phyloP scores from a whole-genome alignment of 495 filamentous ascomycete species.

The Sabuloglossum arenarium region DNA sequence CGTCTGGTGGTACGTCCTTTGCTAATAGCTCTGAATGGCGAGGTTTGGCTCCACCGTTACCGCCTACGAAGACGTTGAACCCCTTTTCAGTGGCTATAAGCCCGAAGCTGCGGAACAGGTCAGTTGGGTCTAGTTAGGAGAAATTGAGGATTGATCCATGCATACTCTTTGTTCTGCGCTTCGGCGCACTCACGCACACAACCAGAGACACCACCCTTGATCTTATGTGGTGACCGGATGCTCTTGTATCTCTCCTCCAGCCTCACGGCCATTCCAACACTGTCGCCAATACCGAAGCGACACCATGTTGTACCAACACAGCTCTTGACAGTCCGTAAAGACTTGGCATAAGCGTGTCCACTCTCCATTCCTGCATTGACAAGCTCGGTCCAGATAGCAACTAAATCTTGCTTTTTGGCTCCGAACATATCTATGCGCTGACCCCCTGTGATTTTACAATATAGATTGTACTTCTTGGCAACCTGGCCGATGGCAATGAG shows the following conservation, averaged over 20 bases:
- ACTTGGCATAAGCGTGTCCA: conserved; percentile 89
- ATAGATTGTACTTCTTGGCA: conserved; percentile 72
- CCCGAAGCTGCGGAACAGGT: conserved; percentile 41
- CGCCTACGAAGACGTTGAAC: conserved; percentile 86
- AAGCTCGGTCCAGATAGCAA: conserved; percentile 72
- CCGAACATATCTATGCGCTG: conserved; percentile 96
- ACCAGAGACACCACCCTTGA: conserved; percentile 83
- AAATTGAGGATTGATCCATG: conserved; percentile 3
- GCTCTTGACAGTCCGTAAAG: conserved; percentile 77
- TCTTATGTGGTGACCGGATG: conserved; percentile 75
- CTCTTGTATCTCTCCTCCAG: conserved; percentile 92
- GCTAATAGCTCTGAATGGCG: conserved; percentile 72
- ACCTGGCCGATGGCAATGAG: conserved; percentile 76
- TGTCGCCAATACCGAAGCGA: conserved; percentile 80
- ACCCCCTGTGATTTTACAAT: conserved; percentile 89
- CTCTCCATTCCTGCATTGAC: conserved; percentile 87
- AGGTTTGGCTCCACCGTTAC: conserved; percentile 83
- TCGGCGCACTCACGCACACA: conserved; percentile 92
- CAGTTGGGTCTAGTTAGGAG: background rate
- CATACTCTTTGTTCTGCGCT: conserved; percentile 84
- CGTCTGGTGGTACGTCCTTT: conserved; percentile 72
- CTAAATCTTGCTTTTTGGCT: conserved; percentile 76
- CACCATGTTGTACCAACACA: conserved; percentile 96
- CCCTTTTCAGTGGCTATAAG: conserved; percentile 89
- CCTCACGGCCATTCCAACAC: conserved; percentile 88